A percentile compares a stretch with the other conserved stretches of the same genome.
Evolutionary conservation across 2,329 filamentous ascomycete genomes (phyloP).

Genomic region (Fusarium verrucosum): DNA sequence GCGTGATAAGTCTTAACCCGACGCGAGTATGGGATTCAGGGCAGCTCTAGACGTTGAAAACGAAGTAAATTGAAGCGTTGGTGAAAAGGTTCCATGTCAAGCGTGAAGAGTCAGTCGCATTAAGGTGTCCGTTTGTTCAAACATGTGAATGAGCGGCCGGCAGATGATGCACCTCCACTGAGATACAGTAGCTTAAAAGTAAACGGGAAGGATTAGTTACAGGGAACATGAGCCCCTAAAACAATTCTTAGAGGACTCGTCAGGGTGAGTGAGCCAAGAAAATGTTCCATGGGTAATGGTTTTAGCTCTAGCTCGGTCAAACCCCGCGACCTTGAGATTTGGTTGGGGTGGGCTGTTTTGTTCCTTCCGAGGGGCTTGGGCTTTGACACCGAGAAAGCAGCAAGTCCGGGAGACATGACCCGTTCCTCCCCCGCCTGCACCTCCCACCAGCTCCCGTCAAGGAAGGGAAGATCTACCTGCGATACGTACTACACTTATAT

Average conservation of each 20-base stretch:
- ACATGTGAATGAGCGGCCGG: constrained; percentile 1
- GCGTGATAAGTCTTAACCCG: background rate
- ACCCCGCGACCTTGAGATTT: constrained; percentile 9
- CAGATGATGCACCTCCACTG: background rate
- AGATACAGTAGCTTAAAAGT: background rate
- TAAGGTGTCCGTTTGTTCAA: too few species aligned
- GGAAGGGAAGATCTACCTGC: constrained; percentile 10
- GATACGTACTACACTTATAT: constrained; percentile 6
- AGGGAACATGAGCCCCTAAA: background rate
- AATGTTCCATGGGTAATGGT: background rate
- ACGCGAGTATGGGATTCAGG: background rate
- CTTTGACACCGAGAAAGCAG: constrained; percentile 14
- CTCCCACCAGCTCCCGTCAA: constrained; percentile 2
- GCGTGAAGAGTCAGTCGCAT: background rate
- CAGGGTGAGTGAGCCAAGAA: background rate
- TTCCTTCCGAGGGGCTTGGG: constrained; percentile 5
- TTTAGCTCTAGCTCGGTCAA: constrained; percentile 14
- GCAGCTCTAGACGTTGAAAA: background rate
- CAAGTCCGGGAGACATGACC: constrained; percentile 30
- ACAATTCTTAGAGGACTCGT: background rate
- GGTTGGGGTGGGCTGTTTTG: constrained; percentile 15
- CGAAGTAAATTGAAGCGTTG: background rate
- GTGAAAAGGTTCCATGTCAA: background rate
- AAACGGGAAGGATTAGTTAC: background rate
- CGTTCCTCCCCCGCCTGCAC: constrained; percentile 19